These are phyloP conservation scores for Pelagomonas calceolata DNA, from an alignment of 108 stramenopile genomes.

Conservation along the genomic window DNA sequence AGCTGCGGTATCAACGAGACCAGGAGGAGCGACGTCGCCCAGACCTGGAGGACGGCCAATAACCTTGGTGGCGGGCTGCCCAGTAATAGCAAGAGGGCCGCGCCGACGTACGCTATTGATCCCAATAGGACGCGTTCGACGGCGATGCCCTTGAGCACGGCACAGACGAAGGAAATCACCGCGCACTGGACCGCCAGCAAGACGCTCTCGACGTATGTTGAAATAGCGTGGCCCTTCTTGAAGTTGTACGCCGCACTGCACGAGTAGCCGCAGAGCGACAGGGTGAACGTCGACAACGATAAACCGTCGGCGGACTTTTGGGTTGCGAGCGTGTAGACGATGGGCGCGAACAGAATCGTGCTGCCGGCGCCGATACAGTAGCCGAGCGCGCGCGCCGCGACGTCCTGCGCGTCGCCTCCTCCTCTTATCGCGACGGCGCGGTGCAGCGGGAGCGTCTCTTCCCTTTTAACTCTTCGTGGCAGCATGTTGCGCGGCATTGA, in stretches of 20 bases:
- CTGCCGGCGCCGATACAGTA: conserved; percentile 43
- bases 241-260: conserved; percentile 33
- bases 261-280: conserved; percentile 29
- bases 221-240: conserved; percentile 25
- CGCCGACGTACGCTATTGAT: neutral
- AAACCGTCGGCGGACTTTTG: conserved; percentile 37
- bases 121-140: neutral
- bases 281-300: conserved; percentile 38
- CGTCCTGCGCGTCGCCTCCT: too few species aligned
- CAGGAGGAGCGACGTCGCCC: conserved; percentile 28
- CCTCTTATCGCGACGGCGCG: too few species aligned
- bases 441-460: too few species aligned
- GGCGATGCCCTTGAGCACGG: conserved; percentile 20
- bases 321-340: conserved; percentile 29
- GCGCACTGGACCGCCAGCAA: conserved; percentile 35
- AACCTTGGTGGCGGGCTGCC: neutral
- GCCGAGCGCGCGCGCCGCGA: conserved; percentile 21
- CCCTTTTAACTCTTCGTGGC: too few species aligned
- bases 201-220: conserved; percentile 37
- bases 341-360: conserved; percentile 45
- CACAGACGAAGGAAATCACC: conserved; percentile 26
- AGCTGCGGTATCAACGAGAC: conserved; percentile 40
- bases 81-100: neutral
- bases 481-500: too few species aligned
- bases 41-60: conserved; percentile 14